phyloP scores from a whole-genome alignment of 441 rosid species.

The Gossypium trilobum region DNA sequence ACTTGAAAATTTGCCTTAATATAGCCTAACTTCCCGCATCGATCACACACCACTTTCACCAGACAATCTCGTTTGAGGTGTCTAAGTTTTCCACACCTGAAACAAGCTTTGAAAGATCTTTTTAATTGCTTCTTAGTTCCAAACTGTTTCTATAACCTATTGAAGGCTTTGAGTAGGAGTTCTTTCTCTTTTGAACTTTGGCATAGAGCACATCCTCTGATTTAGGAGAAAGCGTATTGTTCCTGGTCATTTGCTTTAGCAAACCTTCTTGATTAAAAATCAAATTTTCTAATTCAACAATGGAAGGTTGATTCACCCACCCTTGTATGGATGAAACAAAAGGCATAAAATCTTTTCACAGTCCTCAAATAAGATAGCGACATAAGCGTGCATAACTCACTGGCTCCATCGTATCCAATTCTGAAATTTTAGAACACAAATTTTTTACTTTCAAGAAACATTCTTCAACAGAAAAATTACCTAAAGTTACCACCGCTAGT shows the following conservation, averaged over 20 bases:
- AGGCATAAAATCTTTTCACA: neutral
- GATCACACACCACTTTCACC: neutral
- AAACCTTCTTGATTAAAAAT: neutral
- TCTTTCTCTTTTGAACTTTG: neutral
- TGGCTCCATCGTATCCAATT: neutral
- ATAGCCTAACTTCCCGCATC: neutral
- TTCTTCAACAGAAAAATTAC: neutral
- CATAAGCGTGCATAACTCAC: neutral
- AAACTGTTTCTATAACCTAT: neutral
- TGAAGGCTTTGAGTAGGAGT: neutral
- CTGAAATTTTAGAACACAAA: neutral
- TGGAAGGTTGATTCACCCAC: too few relatives aligned
- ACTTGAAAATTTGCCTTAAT: neutral
- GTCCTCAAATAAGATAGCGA: neutral
- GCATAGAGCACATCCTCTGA: neutral
- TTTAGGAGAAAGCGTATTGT: neutral
- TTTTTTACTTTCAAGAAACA: neutral
- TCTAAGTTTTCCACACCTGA: neutral
- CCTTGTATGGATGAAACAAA: neutral
- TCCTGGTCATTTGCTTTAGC: neutral
- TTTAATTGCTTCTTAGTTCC: neutral
- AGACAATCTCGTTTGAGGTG: neutral
- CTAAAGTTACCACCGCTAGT: neutral
- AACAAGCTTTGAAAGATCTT: neutral
- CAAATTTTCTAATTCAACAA: neutral